Evolutionary conservation across 345 rosid species (phyloP), one percentile per base, ranked within the genome.

Genomic region (Iberis pinnata): DNA sequence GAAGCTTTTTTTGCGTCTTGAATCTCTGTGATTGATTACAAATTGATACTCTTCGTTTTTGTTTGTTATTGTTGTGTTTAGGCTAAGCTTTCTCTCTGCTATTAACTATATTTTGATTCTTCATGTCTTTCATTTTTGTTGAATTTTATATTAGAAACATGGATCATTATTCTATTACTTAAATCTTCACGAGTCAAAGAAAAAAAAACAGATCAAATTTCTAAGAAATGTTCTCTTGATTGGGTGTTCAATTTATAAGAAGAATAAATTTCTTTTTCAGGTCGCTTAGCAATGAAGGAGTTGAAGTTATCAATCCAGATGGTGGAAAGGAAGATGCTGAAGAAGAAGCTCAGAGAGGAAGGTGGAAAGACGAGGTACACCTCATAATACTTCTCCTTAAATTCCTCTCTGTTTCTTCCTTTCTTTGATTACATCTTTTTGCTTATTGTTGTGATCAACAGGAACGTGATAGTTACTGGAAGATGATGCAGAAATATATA

Each of bases 381-480:
- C 25, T 43, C 43, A 52, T 20, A 44, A 24, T 18, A 10, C 14
- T 31, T 49, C 15, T 45, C 33, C 4, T 50, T 50, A 3, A 18
- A 36, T 27, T 22, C 15, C 40, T 4, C 13, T 18, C 4, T n/a
- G 8, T 32, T 45, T 16, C 4, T 16, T 9, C 17, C 1, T 1
- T 35, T 14, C 27, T 3, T 63, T 18, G 36, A 43, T 53, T 14
- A 20, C 58, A 2, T 10, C 8, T 29, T 26, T 25, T 8, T 41
- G 29, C 35, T 49, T 5, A 37, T 22, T 18, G 19, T 49, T 38
- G 56, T 54, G 6, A 36, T 52, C 53, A 33, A 36, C 36, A 87
- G 95, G 96, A 90, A 5, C 74, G 95, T 47, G 96, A 90, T 13
- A 64, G 95, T 67, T 81, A 87, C 65, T 87, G 95, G 96, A 88